Evolutionary conservation across 1,284 basidiomycete genomes (phyloP), one percentile per base, ranked within the genome.

Genomic region (Pseudozyma flocculosa): DNA sequence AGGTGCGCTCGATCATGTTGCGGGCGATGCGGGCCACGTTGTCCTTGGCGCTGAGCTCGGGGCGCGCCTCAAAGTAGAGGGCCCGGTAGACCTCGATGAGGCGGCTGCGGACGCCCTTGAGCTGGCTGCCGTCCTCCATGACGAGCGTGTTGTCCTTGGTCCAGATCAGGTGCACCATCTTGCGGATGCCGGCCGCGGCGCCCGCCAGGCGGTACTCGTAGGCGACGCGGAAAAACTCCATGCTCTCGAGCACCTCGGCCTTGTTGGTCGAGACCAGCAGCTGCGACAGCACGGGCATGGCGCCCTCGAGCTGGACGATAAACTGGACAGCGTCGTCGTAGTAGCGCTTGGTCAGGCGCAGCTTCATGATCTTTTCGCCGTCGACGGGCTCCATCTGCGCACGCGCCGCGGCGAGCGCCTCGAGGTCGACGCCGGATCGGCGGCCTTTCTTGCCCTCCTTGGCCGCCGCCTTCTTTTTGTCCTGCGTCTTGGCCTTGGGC

Each of bases 81-180:
- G 78, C 85, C 39, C 86, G 84, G 78, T 98, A 97, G 73, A 89
- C 90, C 67, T 97, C 94, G 66, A 98, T 83, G 43, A 98, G 83
- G 39, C 88, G 85, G 43, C 88, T 87, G 11, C 91, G 85, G 55
- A 97, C 84, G 17, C 92, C 92, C 78, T 93, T 95, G 45, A 92
- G 79, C 74, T 93, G 89, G 69, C 89, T 88, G 14, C 88, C 89
- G 46, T 76, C 73, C 73, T 91, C 90, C 19, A 85, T 85, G 14
- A 89, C 88, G 22, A 90, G 84, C 40, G 83, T 88, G 76, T 92
- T 92, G 78, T 97, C 94, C 77, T 97, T 98, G 14, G 86, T 85
- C 95, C 95, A 98, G 71, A 99, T 91, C 34, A 99, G 83, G 79
- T 98, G 95, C 7, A 99, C 78, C 94, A 98, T 98, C 73, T 88